Base-by-base conservation (phyloP, 305 asterid species). In the Withania somnifera region DNA sequence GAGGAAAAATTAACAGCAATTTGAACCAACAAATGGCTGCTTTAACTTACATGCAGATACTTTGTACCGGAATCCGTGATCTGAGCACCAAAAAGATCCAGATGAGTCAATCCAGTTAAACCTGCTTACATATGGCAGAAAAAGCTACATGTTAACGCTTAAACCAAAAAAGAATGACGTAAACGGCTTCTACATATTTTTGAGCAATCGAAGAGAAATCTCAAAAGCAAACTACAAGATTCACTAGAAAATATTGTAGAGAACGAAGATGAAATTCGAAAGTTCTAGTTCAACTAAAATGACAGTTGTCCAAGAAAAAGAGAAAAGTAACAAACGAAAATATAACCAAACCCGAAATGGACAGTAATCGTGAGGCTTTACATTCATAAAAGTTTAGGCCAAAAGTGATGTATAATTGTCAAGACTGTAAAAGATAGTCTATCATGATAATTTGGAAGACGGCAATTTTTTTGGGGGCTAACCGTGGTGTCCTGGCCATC, bases 51-150 rank as follows among this genome's bases (percentile, higher is more conserved):
- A 42, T 20, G 71, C 51, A 83, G 61, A 77, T 77, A 52, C 9
- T 61, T 51, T n/a, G 82, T 77, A 50, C 85, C 85, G 4, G 68
- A 76, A 77, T 83, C 85, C 7, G 85, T 77, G 11, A 83, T 83
- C 7, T 76, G 82, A 34, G 85, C 85, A 38, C 82, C 82, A 20
- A 77, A 83, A 52, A 83, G 85, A 77, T 83, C 85, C n/a, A 83
- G 66, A 53, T 83, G 85, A 77, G 85, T 83, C 82, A 83, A 83
- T 77, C 82, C 82, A 47, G 82, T 61, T 78, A 83, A 77, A 78
- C 85, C 85, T 83, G 79, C 82, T 76, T 30, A 30, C 19, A 76
- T 17, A 28, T 9, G 19, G 3, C 28, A 51, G 45, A 75, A 50
- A 17, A 76, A 51, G n/a, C 28, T 26, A 28, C 30, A 28, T 2